Evolutionary conservation across 73 alveolate genomes (phyloP), one percentile per base, ranked within the genome.

Genomic region (Tetrahymena elliotti): DNA sequence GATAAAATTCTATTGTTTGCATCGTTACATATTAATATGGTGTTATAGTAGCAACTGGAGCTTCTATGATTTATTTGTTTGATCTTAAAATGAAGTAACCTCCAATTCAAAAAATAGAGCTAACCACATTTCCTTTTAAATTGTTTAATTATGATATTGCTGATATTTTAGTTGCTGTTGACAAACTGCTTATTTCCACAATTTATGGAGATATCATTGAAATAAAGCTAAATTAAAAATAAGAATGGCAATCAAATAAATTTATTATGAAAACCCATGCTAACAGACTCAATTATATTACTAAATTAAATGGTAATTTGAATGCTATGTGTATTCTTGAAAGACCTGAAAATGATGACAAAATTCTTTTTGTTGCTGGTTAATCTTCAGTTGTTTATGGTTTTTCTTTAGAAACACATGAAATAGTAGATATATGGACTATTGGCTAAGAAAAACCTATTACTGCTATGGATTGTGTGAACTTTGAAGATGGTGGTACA

Each of bases 401-500:
- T 36, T 94, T 94, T 47, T 94, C 96, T 27, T 39, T 94, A 12
- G 96, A 94, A 33, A 94, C 96, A 4, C 96, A 94, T 92, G 96
- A 94, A 35, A 94, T 94, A 22, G 96, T 94, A 18, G 96, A 94
- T 94, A 94, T 94, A 11, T 94, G 96, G 96, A 84, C 95, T 8
- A 94, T 94, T n/a, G 96, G 96, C 2, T 83, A 94, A 84, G 39
- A 94, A 40, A 68, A 68, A n/a, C 88, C 88, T 0, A 92, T 94
- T 20, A 68, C 96, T 36, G 93, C 96, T n/a, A 94, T 94, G 96
- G 96, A 94, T 94, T 94, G 96, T 47, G 93, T 94, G 7, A 94
- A 94, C 84, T 94, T 94, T 88, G 96, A 94, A 33, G 96, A 94
- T 88, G 96, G 96, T 40, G 96, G 96, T 52, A 92, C 96, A 34